phyloP scores from a whole-genome alignment of 2,329 filamentous ascomycete species.

The Chaetomium sp. region DNA sequence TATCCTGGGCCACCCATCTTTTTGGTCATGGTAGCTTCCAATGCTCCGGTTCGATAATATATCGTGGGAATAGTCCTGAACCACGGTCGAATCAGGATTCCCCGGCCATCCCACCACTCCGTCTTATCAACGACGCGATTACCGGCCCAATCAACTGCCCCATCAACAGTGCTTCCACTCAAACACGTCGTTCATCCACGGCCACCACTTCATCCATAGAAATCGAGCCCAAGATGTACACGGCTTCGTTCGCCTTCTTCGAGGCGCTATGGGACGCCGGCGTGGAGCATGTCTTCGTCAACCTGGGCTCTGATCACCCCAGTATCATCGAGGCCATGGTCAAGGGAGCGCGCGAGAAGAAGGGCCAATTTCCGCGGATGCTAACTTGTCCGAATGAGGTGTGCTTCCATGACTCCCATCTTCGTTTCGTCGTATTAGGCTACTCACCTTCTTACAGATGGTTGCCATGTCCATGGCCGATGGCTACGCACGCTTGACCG shows the following conservation, averaged over 20 bases:
- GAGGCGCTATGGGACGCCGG: slow-evolving; percentile 70
- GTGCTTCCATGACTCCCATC: not conserved
- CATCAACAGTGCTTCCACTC: not conserved
- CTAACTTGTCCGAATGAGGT: slow-evolving; percentile 71
- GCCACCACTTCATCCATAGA: not conserved
- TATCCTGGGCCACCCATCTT: slow-evolving; percentile 2
- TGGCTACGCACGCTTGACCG: slow-evolving; percentile 61
- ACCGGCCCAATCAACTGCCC: not conserved
- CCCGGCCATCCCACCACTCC: not conserved
- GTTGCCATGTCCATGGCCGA: slow-evolving; percentile 71
- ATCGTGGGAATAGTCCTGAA: not conserved
- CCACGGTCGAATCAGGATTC: not conserved
- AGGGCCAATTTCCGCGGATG: slow-evolving; percentile 55
- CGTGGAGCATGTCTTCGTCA: slow-evolving; percentile 53
- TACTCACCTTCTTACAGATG: slow-evolving; percentile 44
- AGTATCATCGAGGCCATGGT: slow-evolving; percentile 71
- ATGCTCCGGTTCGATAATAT: not conserved
- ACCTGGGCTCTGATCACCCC: slow-evolving; percentile 58
- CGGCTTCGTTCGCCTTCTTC: slow-evolving; percentile 74
- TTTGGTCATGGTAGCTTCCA: not conserved
- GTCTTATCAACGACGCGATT: not conserved
- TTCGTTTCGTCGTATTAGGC: not conserved
- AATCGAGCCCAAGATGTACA: slow-evolving; percentile 48
- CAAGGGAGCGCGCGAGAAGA: slow-evolving; percentile 60
- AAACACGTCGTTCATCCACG: slow-evolving; percentile 10